A percentile compares a stretch with the other conserved stretches of the same genome.
Conservation (phyloP, 768 basidiomycete species). For the Psilocybe cyanescens region DNA sequence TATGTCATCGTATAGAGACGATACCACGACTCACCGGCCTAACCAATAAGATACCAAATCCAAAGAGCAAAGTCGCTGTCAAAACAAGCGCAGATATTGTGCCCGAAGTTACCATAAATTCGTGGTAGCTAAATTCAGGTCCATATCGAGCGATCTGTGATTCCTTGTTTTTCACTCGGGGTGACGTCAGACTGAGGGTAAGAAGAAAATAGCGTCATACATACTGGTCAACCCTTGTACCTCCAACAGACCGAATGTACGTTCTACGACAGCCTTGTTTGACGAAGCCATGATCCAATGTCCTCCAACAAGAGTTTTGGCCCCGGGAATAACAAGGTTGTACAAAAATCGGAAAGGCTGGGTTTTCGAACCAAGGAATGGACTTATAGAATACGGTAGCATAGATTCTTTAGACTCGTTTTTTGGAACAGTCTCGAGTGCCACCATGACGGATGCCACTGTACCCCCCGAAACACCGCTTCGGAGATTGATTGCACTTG, state of each 20-base stretch:
- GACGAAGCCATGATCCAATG: constrained; percentile 44
- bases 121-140: constrained; percentile 74
- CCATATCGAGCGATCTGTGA: constrained; percentile 56
- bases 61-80: constrained; percentile 39
- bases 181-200: background rate
- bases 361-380: constrained; percentile 31
- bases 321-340: constrained; percentile 40
- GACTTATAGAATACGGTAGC: constrained; percentile 43
- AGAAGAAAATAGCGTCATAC: background rate
- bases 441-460: constrained; percentile 41
- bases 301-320: constrained; percentile 33
- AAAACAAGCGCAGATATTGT: constrained; percentile 42
- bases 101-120: constrained; percentile 54
- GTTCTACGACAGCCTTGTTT: constrained; percentile 49
- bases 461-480: constrained; percentile 72
- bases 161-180: constrained; percentile 17
- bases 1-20: background rate
- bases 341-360: constrained; percentile 37
- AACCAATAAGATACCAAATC: constrained; percentile 35
- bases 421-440: constrained; percentile 41
- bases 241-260: constrained; percentile 50
- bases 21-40: constrained; percentile 37
- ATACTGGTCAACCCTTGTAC: constrained; percentile 28
- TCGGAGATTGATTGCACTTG: constrained; percentile 49
- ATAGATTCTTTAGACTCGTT: constrained; percentile 35